These are phyloP conservation scores for Melaleuca alternifolia DNA, from an alignment of 345 rosid species.

Conservation along the genomic window DNA sequence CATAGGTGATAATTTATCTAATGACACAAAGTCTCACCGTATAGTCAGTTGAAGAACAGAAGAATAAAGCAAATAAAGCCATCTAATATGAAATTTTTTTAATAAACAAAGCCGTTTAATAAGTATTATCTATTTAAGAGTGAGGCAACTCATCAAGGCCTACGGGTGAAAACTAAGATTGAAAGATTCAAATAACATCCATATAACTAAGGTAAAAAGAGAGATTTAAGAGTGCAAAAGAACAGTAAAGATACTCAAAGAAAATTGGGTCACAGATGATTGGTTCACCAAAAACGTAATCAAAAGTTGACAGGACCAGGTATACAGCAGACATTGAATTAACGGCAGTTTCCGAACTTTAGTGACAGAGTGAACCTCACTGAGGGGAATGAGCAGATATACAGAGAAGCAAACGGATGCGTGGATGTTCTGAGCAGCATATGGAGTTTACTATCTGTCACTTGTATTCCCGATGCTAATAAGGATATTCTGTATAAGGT, in stretches of 20 bases:
- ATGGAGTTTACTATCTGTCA: neutral
- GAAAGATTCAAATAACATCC: neutral
- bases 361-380: neutral
- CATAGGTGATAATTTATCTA: neutral
- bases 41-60: neutral
- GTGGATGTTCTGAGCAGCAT: neutral
- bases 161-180: no score
- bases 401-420: neutral
- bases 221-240: neutral
- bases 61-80: neutral
- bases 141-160: neutral
- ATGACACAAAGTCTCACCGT: neutral
- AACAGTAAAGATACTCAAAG: neutral
- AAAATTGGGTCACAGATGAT: neutral
- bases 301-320: neutral
- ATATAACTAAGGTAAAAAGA: neutral
- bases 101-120: neutral
- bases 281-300: neutral
- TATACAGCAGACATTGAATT: neutral
- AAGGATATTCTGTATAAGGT: neutral
- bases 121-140: neutral
- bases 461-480: neutral
- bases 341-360: neutral
- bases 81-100: neutral
- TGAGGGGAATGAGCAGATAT: neutral